A percentile compares a stretch with the other conserved stretches of the same genome.
Evolutionary conservation across 208 protist genomes (phyloP).

Genomic region (Leishmania lainsoni): DNA sequence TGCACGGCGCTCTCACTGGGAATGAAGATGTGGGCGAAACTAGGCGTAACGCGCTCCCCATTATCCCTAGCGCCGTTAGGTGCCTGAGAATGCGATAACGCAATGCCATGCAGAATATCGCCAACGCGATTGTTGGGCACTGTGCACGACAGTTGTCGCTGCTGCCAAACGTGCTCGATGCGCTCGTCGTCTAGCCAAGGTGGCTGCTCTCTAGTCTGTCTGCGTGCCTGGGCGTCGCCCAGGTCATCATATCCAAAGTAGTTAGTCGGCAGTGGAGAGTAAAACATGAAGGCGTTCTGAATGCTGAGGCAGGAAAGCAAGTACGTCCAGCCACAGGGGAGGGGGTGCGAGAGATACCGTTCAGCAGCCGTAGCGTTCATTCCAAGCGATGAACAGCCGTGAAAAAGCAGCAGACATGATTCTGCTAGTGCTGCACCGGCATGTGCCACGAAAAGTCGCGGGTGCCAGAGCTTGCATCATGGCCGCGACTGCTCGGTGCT

Average conservation of each 20-base stretch:
- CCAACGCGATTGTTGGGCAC: conserved; percentile 21
- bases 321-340: conserved; percentile 25
- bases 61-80: background rate
- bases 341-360: conserved; percentile 28
- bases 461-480: no score
- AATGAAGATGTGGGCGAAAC: conserved; percentile 46
- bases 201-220: conserved; percentile 17
- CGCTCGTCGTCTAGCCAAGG: conserved; percentile 29
- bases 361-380: conserved; percentile 26
- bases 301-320: conserved; percentile 47
- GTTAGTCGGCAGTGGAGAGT: conserved; percentile 46
- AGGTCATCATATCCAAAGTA: conserved; percentile 31
- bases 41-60: conserved; percentile 16
- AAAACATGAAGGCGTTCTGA: conserved; percentile 63
- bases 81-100: background rate
- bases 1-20: conserved; percentile 41
- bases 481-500: background rate
- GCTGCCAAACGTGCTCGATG: conserved; percentile 25
- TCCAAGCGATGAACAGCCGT: conserved; percentile 34
- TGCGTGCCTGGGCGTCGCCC: conserved; percentile 22
- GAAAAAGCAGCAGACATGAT: conserved; percentile 49
- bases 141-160: conserved; percentile 12
- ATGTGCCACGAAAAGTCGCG: background rate
- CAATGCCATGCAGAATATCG: conserved; percentile 23
- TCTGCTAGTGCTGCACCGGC: conserved; percentile 35